These are phyloP conservation scores for Trichoderma arundinaceum DNA, from an alignment of 2,329 filamentous ascomycete species.

Conservation along the genomic window DNA sequence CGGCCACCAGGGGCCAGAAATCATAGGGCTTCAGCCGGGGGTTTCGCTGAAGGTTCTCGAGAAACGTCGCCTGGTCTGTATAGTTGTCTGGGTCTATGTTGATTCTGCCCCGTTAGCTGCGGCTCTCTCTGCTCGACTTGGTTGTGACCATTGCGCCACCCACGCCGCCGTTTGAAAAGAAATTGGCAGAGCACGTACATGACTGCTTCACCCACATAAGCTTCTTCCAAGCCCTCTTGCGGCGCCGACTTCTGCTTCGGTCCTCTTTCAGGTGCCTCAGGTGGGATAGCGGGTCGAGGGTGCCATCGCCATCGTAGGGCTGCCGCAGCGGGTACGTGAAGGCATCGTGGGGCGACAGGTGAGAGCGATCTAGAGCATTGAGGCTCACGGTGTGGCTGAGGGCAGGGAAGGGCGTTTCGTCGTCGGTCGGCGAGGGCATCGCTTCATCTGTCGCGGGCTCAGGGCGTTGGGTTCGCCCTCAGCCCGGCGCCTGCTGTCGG, in stretches of 20 bases:
- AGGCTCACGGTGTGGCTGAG: slow-evolving; percentile 42
- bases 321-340: slow-evolving; percentile 70
- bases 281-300: slow-evolving; percentile 43
- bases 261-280: slow-evolving; percentile 57
- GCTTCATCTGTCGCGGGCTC: not conserved
- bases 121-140: not conserved
- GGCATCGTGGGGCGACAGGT: slow-evolving; percentile 84
- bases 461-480: not conserved
- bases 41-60: slow-evolving; percentile 94
- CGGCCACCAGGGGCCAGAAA: slow-evolving; percentile 95
- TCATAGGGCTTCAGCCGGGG: slow-evolving; percentile 93
- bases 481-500: slow-evolving; percentile 3
- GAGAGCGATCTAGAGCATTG: slow-evolving; percentile 61
- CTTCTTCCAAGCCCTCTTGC: slow-evolving; percentile 88
- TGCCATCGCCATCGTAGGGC: slow-evolving; percentile 48
- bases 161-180: not conserved
- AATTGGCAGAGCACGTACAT: slow-evolving; percentile 59
- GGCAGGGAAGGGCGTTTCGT: slow-evolving; percentile 46
- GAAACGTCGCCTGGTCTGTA: slow-evolving; percentile 94
- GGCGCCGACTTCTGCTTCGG: slow-evolving; percentile 68
- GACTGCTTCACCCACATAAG: slow-evolving; percentile 97
- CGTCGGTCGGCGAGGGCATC: slow-evolving; percentile 49
- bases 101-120: slow-evolving; percentile 30
- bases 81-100: slow-evolving; percentile 94
- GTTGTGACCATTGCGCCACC: no score